These are phyloP conservation scores for Talaromyces verruculosus DNA, from an alignment of 2,329 filamentous ascomycete species.

Conservation along the genomic window DNA sequence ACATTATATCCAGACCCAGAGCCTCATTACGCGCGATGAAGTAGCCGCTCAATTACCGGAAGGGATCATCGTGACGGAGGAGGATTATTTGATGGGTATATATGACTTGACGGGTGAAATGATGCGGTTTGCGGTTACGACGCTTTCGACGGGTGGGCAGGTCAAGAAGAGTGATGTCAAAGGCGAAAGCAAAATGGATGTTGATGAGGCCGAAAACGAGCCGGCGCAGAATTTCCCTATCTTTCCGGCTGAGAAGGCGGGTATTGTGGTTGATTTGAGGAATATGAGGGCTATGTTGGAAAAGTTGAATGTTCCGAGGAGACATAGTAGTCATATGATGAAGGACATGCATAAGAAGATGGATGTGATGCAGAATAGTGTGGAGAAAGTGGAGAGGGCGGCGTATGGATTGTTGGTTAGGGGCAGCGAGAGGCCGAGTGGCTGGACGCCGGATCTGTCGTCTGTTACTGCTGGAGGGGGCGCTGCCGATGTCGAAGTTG, in stretches of 20 bases:
- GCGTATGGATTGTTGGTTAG: conserved; percentile 85
- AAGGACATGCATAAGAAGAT: conserved; percentile 75
- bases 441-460: conserved; percentile 81
- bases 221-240: conserved; percentile 1
- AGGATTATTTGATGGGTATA: conserved; percentile 86
- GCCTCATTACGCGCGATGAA: conserved; percentile 67
- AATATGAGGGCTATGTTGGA: conserved; percentile 75
- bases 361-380: conserved; percentile 80
- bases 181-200: conserved; percentile 28
- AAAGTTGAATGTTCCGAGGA: conserved; percentile 59
- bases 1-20: conserved; percentile 79
- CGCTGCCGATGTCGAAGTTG: conserved; percentile 31
- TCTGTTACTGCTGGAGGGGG: conserved; percentile 28
- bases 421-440: conserved; percentile 82
- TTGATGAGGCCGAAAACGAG: neutral
- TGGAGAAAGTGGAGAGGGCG: conserved; percentile 89
- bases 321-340: conserved; percentile 51
- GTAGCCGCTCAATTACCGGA: conserved; percentile 48
- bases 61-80: conserved; percentile 66
- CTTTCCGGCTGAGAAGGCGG: conserved; percentile 49
- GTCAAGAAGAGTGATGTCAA: conserved; percentile 33
- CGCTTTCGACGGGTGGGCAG: conserved; percentile 71
- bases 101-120: conserved; percentile 95
- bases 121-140: conserved; percentile 93
- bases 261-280: conserved; percentile 79